phyloP scores from a whole-genome alignment of 148 eudicot species.

The Rhododendron henanense region DNA sequence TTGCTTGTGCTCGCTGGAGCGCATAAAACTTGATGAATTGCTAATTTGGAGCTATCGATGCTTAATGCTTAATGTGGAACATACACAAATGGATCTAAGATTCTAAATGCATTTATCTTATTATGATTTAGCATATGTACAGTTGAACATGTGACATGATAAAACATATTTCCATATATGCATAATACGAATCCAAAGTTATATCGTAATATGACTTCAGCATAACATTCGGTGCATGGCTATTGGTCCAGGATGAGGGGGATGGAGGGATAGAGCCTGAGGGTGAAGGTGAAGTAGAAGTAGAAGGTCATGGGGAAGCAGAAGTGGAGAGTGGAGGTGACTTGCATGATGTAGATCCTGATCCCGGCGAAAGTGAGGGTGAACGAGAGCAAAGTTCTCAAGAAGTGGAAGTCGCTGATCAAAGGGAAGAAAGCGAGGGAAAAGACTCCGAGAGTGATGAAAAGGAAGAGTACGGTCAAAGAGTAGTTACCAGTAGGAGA shows the following conservation, averaged over 20 bases:
- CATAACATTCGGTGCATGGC: background rate
- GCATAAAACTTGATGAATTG: background rate
- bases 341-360: conserved; percentile 54
- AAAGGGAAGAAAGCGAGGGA: conserved; percentile 76
- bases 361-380: conserved; percentile 72
- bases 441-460: conserved; percentile 82
- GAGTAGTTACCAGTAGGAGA: conserved; percentile 78
- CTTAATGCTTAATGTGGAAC: background rate
- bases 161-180: background rate
- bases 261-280: conserved; percentile 64
- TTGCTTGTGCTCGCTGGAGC: background rate
- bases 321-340: conserved; percentile 83
- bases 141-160: background rate
- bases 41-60: background rate
- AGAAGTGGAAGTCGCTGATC: conserved; percentile 74
- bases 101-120: background rate
- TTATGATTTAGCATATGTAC: background rate
- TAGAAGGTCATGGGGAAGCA: conserved; percentile 79
- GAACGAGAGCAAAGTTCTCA: conserved; percentile 90
- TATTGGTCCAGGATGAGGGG: conserved; percentile 65
- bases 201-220: background rate
- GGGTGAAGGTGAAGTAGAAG: conserved; percentile 60
- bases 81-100: background rate
- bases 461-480: conserved; percentile 60
- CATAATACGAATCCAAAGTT: background rate